Base-by-base conservation (phyloP, 768 basidiomycete genomes). In the Mrakia blollopis region DNA sequence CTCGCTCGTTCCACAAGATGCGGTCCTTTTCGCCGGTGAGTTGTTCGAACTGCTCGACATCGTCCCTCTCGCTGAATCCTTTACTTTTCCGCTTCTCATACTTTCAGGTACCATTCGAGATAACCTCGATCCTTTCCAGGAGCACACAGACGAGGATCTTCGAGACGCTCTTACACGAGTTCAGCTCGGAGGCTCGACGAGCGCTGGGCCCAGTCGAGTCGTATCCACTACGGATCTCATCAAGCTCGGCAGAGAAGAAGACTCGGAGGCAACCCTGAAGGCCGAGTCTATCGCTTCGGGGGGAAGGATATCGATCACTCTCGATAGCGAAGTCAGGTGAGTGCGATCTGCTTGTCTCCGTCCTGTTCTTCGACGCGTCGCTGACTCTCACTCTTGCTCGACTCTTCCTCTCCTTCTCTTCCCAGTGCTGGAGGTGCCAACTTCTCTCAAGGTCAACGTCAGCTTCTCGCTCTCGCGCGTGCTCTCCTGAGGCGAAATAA, bases 381-480 rank as follows among this genome's bases (percentile, higher is more conserved):
- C 57, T 57, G 57, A 57, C 57, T 11, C 28, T n/a, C 2, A 7
- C 8, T 54, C 52, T 8, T n/a, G 11, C 25, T 57, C 57, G 47
- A 14, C 47, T 28, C 10, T 57, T 25, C 25, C 57, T 28, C 1
- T n/a, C 57, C 25, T n/a, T 25, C 54, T 7, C 21, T 7, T 3
- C 7, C 9, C 28, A 57, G 57, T 0, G 87, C 91, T 0, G 93
- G 93, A 0, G 94, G 94, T 0, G 86, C 89, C 39, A 96, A 97
- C 85, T 95, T 97, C 83, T 94, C 92, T 1, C 92, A 94, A 77
- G 94, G 95, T 11, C 94, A 97, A 81, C 83, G 93, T 16, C 94
- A 98, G 73, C 81, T 86, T 9, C 79, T 86, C 1, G 50, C 61
- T 18, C 50, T 79, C 80, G 82, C 82, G 1, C 77, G 79, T 11